Evolutionary conservation across 1,139 yeast species (phyloP).

Genomic region (Scheffersomyces illinoinensis): DNA sequence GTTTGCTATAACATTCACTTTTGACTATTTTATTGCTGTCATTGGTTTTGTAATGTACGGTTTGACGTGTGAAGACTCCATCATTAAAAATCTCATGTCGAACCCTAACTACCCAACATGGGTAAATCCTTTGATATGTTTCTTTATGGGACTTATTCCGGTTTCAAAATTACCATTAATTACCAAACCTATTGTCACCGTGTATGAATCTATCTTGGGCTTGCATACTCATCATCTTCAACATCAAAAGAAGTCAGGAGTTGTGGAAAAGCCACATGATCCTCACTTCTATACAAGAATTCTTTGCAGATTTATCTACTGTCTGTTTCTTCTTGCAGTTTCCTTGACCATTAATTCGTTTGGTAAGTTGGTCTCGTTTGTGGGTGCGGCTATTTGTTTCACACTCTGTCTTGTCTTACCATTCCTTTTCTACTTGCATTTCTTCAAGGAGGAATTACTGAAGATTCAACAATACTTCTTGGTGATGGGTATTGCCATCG

Average conservation of each 20-base stretch:
- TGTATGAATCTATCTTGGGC: slow-evolving; percentile 27
- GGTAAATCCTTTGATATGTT: slow-evolving; percentile 31
- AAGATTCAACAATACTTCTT: slow-evolving; percentile 38
- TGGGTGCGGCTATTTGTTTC: slow-evolving; percentile 82
- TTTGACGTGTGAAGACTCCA: slow-evolving; percentile 33
- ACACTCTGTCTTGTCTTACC: slow-evolving; percentile 81
- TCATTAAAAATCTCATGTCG: slow-evolving; percentile 40
- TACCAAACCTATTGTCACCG: slow-evolving; percentile 41
- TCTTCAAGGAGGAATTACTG: slow-evolving; percentile 52
- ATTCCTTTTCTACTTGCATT: slow-evolving; percentile 61
- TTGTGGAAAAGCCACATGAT: background rate
- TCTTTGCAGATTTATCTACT: slow-evolving; percentile 23
- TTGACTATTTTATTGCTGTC: slow-evolving; percentile 36
- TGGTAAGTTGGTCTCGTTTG: slow-evolving; percentile 78
- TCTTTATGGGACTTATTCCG: slow-evolving; percentile 42
- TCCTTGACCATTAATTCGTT: slow-evolving; percentile 72
- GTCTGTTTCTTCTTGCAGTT: slow-evolving; percentile 36
- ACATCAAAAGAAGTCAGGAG: slow-evolving; percentile 1
- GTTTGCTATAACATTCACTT: slow-evolving; percentile 32
- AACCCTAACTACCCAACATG: slow-evolving; percentile 33
- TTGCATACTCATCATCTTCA: slow-evolving; percentile 5
- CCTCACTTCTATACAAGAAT: slow-evolving; percentile 9
- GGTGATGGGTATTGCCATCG: slow-evolving; percentile 44
- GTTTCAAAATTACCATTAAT: slow-evolving; percentile 43
- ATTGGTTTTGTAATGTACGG: slow-evolving; percentile 48